phyloP scores from a whole-genome alignment of 345 rosid genomes.

The Hibiscus syriacus region DNA sequence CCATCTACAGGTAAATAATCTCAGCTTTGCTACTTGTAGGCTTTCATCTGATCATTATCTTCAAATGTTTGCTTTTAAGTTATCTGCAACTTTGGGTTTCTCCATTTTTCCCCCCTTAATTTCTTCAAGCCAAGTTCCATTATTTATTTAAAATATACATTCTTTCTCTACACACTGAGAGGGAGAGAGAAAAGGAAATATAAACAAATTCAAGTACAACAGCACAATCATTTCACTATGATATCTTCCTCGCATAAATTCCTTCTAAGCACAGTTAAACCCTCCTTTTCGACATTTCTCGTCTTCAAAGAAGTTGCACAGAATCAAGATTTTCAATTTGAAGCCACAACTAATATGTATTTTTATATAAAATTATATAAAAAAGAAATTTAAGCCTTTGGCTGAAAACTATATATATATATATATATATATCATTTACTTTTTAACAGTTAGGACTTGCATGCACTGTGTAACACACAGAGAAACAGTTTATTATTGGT shows the following conservation, averaged over 20 bases:
- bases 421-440: slow-evolving; percentile 1
- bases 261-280: slow-evolving; percentile 18
- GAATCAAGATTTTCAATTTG: background rate
- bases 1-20: slow-evolving; percentile 96
- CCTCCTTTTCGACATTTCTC: background rate
- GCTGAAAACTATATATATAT: background rate
- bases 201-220: slow-evolving; percentile 25
- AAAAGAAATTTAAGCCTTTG: background rate
- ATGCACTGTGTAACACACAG: slow-evolving; percentile 24
- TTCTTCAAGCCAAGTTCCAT: slow-evolving; percentile 13
- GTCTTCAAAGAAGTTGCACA: background rate
- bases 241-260: slow-evolving; percentile 31
- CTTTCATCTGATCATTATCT: background rate
- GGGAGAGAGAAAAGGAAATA: background rate
- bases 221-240: slow-evolving; percentile 66
- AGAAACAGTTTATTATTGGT: slow-evolving; percentile 14
- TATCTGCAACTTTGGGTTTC: background rate
- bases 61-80: background rate
- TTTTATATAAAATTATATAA: too few relatives aligned
- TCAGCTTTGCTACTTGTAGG: too few relatives aligned
- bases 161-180: slow-evolving; percentile 8
- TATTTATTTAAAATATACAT: slow-evolving; percentile 7
- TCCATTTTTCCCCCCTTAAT: too few relatives aligned
- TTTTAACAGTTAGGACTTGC: slow-evolving; percentile 33
- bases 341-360: too few relatives aligned